These are phyloP conservation scores for Ulota crispa DNA, from an alignment of 225 moss, liverwort and hornwort species.

Conservation along the genomic window DNA sequence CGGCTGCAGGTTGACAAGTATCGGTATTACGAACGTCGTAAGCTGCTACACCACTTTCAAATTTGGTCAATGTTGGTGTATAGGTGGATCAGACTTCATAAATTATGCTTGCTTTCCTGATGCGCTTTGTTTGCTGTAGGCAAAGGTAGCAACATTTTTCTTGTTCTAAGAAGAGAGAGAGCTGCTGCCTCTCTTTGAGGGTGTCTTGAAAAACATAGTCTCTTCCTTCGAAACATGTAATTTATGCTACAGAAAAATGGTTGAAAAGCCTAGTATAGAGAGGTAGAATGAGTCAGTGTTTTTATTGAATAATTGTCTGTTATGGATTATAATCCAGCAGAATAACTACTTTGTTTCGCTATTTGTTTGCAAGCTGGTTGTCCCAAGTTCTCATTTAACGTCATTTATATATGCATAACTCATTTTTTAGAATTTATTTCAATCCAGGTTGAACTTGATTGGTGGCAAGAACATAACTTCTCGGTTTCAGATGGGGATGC, in stretches of 20 bases:
- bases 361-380: background rate
- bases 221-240: background rate
- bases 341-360: background rate
- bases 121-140: background rate
- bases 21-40: constrained; percentile 46
- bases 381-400: background rate
- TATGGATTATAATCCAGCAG: background rate
- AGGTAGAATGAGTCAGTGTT: background rate
- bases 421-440: background rate
- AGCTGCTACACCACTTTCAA: constrained; percentile 22
- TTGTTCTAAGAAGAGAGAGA: background rate
- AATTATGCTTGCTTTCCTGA: background rate
- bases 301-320: background rate
- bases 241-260: background rate
- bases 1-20: constrained; percentile 27
- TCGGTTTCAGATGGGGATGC: constrained; percentile 34
- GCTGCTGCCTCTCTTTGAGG: background rate
- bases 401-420: background rate
- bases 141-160: background rate
- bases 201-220: background rate
- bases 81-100: background rate
- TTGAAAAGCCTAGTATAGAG: background rate
- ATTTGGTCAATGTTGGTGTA: background rate
- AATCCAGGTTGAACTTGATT: constrained; percentile 42
- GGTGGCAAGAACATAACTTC: constrained; percentile 47